These are phyloP conservation scores for Colletotrichum coccodes DNA, from an alignment of 2,329 filamentous ascomycete species.

Conservation along the genomic window DNA sequence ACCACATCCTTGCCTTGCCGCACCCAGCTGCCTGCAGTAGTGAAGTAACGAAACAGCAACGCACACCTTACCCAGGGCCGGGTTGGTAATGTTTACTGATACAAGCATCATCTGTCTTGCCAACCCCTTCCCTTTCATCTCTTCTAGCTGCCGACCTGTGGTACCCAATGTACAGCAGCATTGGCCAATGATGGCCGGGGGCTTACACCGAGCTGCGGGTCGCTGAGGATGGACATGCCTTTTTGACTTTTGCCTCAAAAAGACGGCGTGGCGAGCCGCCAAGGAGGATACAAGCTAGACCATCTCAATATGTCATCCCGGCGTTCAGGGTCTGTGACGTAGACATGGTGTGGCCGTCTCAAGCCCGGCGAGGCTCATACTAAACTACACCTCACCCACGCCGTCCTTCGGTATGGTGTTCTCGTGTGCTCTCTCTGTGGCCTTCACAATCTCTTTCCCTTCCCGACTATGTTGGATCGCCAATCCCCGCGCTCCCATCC, in stretches of 20 bases:
- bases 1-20: conserved; percentile 4
- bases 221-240: background rate
- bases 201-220: background rate
- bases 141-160: background rate
- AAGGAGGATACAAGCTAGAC: background rate
- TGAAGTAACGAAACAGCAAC: background rate
- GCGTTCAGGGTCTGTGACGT: conserved; percentile 5
- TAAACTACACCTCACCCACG: background rate
- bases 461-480: background rate
- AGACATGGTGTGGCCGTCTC: background rate
- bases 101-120: background rate
- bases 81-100: background rate
- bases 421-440: background rate
- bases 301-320: background rate
- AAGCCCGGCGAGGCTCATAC: background rate
- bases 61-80: background rate
- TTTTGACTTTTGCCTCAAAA: background rate
- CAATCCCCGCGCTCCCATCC: too few species aligned
- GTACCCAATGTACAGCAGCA: too few species aligned
- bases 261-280: background rate
- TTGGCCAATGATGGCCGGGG: background rate
- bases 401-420: background rate
- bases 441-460: background rate
- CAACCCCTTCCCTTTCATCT: background rate
- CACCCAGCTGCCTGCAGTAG: background rate